A percentile compares a stretch with the other conserved stretches of the same genome.
Conservation (phyloP, 106 monocot species). For the Allium fistulosum region DNA sequence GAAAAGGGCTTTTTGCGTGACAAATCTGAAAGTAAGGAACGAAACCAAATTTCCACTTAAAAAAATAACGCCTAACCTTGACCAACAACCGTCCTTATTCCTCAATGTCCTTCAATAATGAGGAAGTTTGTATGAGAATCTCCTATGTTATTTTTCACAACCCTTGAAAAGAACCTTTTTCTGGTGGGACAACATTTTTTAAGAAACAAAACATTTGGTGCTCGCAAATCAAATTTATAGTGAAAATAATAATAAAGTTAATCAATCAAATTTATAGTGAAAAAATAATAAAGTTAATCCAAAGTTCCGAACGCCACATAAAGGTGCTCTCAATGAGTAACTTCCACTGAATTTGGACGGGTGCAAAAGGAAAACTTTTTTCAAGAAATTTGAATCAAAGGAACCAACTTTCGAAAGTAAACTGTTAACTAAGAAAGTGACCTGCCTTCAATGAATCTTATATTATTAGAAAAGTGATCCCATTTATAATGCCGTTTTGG, state of each 20-base stretch:
- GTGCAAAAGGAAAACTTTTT: neutral
- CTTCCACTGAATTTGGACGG: neutral
- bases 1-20: too few species aligned
- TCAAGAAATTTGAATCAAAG: neutral
- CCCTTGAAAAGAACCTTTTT: too few species aligned
- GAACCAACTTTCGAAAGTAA: neutral
- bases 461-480: neutral
- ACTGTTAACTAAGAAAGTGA: neutral
- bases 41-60: too few species aligned
- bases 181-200: too few species aligned
- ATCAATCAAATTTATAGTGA: neutral
- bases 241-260: neutral
- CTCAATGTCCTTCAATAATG: too few species aligned
- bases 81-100: too few species aligned
- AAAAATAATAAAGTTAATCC: neutral
- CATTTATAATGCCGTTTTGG: neutral
- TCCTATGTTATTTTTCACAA: too few species aligned
- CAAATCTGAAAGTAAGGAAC: too few species aligned
- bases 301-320: neutral
- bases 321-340: neutral
- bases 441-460: neutral
- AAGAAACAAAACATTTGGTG: too few species aligned
- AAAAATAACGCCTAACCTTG: too few species aligned
- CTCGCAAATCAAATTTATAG: too few species aligned
- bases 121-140: too few species aligned